Conservation (phyloP, 2,329 filamentous ascomycete genomes). For the Colletotrichum theobromicola region DNA sequence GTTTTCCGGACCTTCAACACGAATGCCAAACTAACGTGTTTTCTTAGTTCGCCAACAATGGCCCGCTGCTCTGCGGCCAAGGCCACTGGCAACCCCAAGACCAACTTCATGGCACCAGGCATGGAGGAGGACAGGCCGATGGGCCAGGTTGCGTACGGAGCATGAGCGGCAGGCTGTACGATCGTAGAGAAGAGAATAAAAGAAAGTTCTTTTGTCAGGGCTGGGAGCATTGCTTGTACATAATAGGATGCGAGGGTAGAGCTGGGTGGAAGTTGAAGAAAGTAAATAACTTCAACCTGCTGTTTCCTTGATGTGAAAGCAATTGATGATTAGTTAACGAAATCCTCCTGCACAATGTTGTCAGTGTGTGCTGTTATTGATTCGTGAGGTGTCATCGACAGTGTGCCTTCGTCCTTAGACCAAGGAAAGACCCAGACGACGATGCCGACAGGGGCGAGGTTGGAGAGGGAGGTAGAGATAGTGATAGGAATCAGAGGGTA, state of each 20-base stretch:
- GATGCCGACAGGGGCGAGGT: no score
- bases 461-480: neutral
- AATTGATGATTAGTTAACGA: neutral
- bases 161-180: slow-evolving; percentile 42
- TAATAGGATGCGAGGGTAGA: slow-evolving; percentile 35
- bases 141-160: slow-evolving; percentile 66
- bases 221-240: slow-evolving; percentile 39
- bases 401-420: rapidly evolving
- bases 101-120: slow-evolving; percentile 79
- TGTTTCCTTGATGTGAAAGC: slow-evolving; percentile 2
- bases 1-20: slow-evolving; percentile 13
- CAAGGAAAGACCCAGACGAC: rapidly evolving
- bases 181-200: slow-evolving; percentile 38
- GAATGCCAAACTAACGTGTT: slow-evolving; percentile 4
- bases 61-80: slow-evolving; percentile 95
- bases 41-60: slow-evolving; percentile 91
- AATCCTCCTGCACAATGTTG: rapidly evolving
- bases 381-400: rapidly evolving
- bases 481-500: neutral
- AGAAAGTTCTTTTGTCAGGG: slow-evolving; percentile 36
- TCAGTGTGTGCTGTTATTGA: rapidly evolving
- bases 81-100: slow-evolving; percentile 78
- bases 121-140: slow-evolving; percentile 66
- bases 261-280: slow-evolving; percentile 18
- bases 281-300: slow-evolving; percentile 22